phyloP scores from a whole-genome alignment of 768 basidiomycete species.

The Coprinopsis sp. region DNA sequence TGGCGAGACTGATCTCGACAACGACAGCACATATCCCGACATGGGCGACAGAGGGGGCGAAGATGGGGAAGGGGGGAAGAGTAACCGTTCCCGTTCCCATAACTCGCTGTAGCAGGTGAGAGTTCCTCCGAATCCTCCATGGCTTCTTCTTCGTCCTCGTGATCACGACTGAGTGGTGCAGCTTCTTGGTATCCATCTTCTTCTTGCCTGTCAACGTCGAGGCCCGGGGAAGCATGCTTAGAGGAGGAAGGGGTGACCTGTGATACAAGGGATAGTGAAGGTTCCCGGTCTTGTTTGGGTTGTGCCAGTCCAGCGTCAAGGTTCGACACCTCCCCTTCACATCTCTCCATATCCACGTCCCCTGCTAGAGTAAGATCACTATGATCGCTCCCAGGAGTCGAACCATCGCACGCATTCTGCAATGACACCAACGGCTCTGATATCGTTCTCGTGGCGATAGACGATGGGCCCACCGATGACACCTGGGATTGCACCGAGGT shows the following conservation, averaged over 20 bases:
- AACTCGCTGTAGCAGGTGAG: slow-evolving; percentile 13
- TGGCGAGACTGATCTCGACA: slow-evolving; percentile 33
- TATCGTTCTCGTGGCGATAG: slow-evolving; percentile 25
- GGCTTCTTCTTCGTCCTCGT: slow-evolving; percentile 12
- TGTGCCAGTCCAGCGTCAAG: too few species aligned
- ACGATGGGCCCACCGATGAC: background rate
- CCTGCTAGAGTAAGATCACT: too few species aligned
- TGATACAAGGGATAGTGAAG: too few species aligned
- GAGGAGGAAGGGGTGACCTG: too few species aligned
- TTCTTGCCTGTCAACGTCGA: too few species aligned
- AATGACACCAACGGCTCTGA: slow-evolving; percentile 35
- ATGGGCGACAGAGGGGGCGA: slow-evolving; percentile 43
- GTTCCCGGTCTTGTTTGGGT: too few species aligned
- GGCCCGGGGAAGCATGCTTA: too few species aligned
- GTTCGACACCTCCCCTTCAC: too few species aligned
- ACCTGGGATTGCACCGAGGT: too few species aligned
- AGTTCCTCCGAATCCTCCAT: slow-evolving; percentile 6
- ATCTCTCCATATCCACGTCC: too few species aligned
- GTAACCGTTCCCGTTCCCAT: slow-evolving; percentile 13
- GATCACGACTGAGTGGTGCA: too few species aligned
- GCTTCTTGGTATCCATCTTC: too few species aligned
- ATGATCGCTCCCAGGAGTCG: background rate
- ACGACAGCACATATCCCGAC: slow-evolving; percentile 31
- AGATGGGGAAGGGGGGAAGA: slow-evolving; percentile 37
- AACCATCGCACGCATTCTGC: slow-evolving; percentile 4